These are phyloP conservation scores for Sporisorium scitamineum DNA, from an alignment of 1,284 basidiomycete genomes.

Conservation along the genomic window DNA sequence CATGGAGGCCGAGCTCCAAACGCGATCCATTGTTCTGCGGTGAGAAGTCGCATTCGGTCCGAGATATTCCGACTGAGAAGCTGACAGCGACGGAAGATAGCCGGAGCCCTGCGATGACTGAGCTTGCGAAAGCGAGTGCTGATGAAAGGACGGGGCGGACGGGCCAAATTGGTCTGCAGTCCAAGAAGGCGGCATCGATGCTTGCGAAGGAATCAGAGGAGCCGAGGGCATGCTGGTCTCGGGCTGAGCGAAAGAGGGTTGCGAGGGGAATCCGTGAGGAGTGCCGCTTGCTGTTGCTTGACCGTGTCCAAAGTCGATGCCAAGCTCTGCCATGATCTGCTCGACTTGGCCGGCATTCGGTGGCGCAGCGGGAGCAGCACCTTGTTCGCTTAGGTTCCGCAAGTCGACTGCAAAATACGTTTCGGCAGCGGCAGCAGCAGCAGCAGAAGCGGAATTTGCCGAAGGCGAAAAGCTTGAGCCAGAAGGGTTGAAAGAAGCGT, in stretches of 20 bases:
- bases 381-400: conserved; percentile 24
- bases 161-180: conserved; percentile 14
- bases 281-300: conserved; percentile 9
- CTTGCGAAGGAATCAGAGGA: conserved; percentile 28
- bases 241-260: conserved; percentile 1
- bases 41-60: conserved; percentile 34
- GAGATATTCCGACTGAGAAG: conserved; percentile 31
- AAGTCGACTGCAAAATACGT: conserved; percentile 22
- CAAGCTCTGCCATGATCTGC: conserved; percentile 37
- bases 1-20: conserved; percentile 18
- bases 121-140: conserved; percentile 17
- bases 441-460: conserved; percentile 5
- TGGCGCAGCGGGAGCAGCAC: conserved; percentile 10
- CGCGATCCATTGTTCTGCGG: conserved; percentile 26
- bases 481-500: background rate
- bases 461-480: conserved; percentile 10
- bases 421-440: conserved; percentile 12
- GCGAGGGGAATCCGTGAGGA: conserved; percentile 5
- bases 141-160: conserved; percentile 1
- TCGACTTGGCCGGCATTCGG: conserved; percentile 28
- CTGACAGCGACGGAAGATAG: conserved; percentile 35
- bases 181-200: conserved; percentile 14
- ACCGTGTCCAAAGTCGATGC: conserved; percentile 17
- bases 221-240: background rate
- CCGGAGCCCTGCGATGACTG: conserved; percentile 31